Evolutionary conservation across 2,329 filamentous ascomycete species (phyloP).

Genomic region (Exophiala sp.): DNA sequence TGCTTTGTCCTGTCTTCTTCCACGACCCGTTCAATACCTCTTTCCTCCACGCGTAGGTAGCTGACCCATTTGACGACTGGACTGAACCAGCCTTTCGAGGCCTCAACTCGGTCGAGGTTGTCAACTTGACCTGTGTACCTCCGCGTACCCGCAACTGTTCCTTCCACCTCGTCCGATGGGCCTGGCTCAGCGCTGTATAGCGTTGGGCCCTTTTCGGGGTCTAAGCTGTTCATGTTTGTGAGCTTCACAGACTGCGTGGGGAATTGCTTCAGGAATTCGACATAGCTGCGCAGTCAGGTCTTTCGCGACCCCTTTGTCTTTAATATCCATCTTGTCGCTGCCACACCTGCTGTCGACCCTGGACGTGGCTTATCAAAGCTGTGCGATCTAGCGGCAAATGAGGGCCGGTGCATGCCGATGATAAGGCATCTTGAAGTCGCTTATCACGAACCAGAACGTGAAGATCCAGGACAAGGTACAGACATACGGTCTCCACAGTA

Average conservation of each 20-base stretch:
- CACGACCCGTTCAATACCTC: background rate
- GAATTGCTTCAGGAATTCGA: no score
- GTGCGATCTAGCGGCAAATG: background rate
- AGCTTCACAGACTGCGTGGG: no score
- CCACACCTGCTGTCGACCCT: no score
- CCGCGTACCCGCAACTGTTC: background rate
- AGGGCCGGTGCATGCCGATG: background rate
- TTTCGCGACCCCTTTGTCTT: no score
- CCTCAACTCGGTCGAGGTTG: background rate
- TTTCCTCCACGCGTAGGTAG: background rate
- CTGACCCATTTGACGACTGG: background rate
- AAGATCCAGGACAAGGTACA: background rate
- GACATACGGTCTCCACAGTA: no score
- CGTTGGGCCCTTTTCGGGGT: background rate
- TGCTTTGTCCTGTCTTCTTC: slow-evolving; percentile 5
- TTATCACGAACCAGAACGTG: background rate
- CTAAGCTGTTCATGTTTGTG: background rate
- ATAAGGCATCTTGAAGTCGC: background rate
- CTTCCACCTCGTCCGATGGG: background rate
- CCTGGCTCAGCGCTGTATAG: background rate
- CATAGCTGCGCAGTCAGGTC: no score
- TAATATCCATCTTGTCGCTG: no score
- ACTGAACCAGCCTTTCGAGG: background rate
- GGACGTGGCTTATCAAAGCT: no score
- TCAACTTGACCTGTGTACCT: background rate